Evolutionary conservation across 2,329 filamentous ascomycete genomes (phyloP), one percentile per base, ranked within the genome.

Genomic region (Penicillium glabrum): DNA sequence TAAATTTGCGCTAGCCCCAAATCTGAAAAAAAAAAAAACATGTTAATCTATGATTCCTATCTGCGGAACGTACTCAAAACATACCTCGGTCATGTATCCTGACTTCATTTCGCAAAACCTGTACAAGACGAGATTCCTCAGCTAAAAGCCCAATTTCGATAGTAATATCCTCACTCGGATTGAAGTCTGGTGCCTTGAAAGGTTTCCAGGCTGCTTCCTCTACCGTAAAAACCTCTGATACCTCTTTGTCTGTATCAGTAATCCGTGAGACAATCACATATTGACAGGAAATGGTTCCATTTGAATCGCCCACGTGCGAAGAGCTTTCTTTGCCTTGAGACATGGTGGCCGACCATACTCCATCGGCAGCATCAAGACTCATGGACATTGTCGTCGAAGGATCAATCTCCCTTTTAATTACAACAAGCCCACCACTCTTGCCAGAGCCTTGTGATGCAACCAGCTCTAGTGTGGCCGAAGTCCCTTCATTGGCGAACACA

Each of bases 1-100:
- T 97, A 83, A 53, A 99, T 98, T 69, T 98, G 93, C 46, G 88
- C 88, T 52, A 99, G 82, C 11, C 89, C 90, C 57, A 99, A 84
- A 72, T 96, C 91, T 91, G 67, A 29, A 39, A 19, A 19, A 19
- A 19, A 19, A 19, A 19, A 19, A 19, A 21, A 19, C 9, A 41
- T 14, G 39, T 41, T 23, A 41, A 23, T 41, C 39, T 21, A 41
- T 13, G 19, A 23, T 13, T 21, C 5, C 39, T 6, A 23, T 41
- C 39, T 13, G 11, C 19, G 19, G 1, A 26, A 27, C 9, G 21
- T 23, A 23, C 2, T 16, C 14, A 6, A 14, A 26, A 39, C 19
- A 27, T 75, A 93, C 91, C 88, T 74, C 88, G 88, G 72, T 98
- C 93, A 67, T 97, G 99, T 59, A 89, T 93, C 57, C 93, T 85